Evolutionary conservation across 2,329 filamentous ascomycete genomes (phyloP).

Genomic region (Hyphodiscus sp.): DNA sequence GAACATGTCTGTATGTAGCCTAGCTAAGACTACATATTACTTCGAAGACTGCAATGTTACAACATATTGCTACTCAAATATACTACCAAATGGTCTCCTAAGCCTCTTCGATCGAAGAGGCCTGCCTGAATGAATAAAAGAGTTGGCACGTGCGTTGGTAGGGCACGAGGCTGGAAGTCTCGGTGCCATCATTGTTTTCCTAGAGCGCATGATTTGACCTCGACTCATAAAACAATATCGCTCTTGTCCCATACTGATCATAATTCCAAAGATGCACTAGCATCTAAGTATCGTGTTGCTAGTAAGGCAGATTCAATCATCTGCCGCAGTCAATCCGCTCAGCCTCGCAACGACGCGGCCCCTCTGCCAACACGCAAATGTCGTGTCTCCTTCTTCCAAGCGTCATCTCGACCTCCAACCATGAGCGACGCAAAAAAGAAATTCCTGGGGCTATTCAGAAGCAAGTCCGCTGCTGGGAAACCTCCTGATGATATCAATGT

Average conservation of each 20-base stretch:
- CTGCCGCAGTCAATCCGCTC: not conserved
- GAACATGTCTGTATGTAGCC: too few relatives aligned
- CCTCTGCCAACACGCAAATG: not conserved
- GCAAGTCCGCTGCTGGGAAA: conserved; percentile 37
- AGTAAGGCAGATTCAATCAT: not conserved
- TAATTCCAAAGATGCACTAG: not conserved
- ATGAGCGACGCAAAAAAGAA: conserved; percentile 27
- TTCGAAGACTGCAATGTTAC: too few relatives aligned
- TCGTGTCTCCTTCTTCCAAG: not conserved
- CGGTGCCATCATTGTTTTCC: not conserved
- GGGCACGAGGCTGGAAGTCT: not conserved
- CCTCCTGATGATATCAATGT: conserved; percentile 32
- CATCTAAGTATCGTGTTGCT: not conserved
- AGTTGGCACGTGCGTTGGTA: not conserved
- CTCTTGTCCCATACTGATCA: not conserved
- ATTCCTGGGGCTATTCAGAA: conserved; percentile 39
- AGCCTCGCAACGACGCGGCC: not conserved
- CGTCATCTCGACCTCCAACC: not conserved
- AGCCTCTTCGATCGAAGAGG: not conserved
- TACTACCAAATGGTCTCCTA: too few relatives aligned
- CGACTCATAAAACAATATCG: not conserved
- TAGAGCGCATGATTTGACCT: not conserved
- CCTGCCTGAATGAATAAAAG: not conserved
- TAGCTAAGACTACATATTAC: too few relatives aligned
- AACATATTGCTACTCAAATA: too few relatives aligned